Percentiles rank a stretch among this genome's conserved stretches.
Conservation (phyloP, 495 filamentous ascomycete genomes). For the Chaetomium tenue region DNA sequence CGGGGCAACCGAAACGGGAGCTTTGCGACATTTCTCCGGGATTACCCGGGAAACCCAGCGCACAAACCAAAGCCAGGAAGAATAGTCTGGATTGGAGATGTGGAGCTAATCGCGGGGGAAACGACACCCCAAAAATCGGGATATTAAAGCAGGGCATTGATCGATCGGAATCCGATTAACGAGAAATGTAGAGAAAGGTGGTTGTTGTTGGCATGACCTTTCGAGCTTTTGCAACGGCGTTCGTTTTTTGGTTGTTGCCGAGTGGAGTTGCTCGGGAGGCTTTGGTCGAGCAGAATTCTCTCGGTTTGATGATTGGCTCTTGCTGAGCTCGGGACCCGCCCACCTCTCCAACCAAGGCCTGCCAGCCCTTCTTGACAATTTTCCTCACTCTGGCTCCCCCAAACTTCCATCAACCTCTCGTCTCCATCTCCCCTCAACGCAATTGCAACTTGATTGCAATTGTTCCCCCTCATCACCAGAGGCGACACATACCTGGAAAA, state of each 20-base stretch:
- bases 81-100: background rate
- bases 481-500: conserved; percentile 44
- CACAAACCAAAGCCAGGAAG: no score
- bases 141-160: background rate
- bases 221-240: conserved; percentile 1
- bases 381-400: conserved; percentile 36
- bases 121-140: background rate
- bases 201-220: background rate
- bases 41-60: conserved; percentile 28
- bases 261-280: conserved; percentile 23
- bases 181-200: background rate
- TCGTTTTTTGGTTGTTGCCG: conserved; percentile 18
- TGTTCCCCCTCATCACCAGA: conserved; percentile 42
- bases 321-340: conserved; percentile 23
- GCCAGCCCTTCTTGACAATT: conserved; percentile 40
- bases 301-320: conserved; percentile 15
- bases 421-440: conserved; percentile 49
- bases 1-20: conserved; percentile 6
- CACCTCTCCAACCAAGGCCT: conserved; percentile 33
- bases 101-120: background rate
- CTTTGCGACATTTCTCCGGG: conserved; percentile 25
- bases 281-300: conserved; percentile 26
- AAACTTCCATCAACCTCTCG: conserved; percentile 36
- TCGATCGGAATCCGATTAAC: background rate
- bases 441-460: conserved; percentile 54